Evolutionary conservation across 352 stramenopile species (phyloP), one percentile per base, ranked within the genome.

Genomic region (Pythium sukuiense): DNA sequence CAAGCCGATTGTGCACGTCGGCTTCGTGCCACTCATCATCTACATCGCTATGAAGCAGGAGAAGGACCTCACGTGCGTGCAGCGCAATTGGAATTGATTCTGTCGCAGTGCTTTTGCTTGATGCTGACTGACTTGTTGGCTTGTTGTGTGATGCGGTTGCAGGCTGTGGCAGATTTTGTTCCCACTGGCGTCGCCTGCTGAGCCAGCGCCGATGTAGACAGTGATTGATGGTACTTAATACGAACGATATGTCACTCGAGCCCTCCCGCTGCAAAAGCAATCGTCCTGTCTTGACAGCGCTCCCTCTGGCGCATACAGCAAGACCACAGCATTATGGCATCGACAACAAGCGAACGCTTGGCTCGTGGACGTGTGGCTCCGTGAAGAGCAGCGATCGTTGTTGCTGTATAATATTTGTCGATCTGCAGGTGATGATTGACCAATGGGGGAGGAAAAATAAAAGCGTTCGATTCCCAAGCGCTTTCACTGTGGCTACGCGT

Each of bases 1-100:
- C 69, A 94, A 94, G 79, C 85, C 87, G 24, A 81, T 94, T 63
- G 87, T 92, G 69, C 86, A 96, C 80, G 76, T 78, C 58, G 81
- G 80, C 43, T 94, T 93, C 65, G 73, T 96, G 55, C 87, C 87
- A 64, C 79, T 96, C 27, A 79, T 94, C 59, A 63, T 96, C 63
- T 85, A 81, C 71, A 84, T 96, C 52, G 87, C 83, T 37, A 63
- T 96, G 52, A 86, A 87, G 75, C 87, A 92, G 70, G 87, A 94
- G 63, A 75, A 76, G 12, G 69, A 85, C 39, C 77, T 92, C 65
- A 87, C 82, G 85, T 92, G 61, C 63, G 83, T 83, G 20, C 3
- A 14, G 12, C 29, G 6, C 3, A 24, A 24, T 57, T 8, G 32
- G 11, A 37, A 37, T 6, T 11, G 32, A 37, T 37, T 11, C 7